Conservation (phyloP, 2,329 filamentous ascomycete species). For the Penicillium sp. region DNA sequence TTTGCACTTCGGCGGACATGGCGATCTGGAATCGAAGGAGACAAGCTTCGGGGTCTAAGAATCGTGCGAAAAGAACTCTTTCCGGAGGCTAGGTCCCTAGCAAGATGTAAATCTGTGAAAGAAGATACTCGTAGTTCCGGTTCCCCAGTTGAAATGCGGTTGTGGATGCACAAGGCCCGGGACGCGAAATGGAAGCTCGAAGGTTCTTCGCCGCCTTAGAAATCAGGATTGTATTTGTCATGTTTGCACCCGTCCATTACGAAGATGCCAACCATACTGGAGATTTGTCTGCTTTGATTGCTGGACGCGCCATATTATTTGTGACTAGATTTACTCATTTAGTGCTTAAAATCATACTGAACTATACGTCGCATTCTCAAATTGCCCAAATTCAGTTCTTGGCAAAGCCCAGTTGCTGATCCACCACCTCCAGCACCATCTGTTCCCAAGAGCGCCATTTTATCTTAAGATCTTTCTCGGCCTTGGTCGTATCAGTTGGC, state of each 20-base stretch:
- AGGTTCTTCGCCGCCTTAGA: conserved; percentile 8
- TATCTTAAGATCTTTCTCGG: conserved; percentile 22
- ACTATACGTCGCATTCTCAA: not conserved
- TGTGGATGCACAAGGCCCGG: not conserved
- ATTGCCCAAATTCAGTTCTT: not conserved
- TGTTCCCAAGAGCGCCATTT: conserved; percentile 20
- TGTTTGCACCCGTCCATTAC: conserved; percentile 3
- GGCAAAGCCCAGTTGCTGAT: conserved; percentile 20
- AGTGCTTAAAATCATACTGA: not conserved
- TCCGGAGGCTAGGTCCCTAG: not conserved
- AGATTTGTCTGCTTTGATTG: too few relatives aligned
- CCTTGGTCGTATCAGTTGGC: conserved; percentile 17
- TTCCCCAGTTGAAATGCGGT: conserved; percentile 46
- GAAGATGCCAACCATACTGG: too few relatives aligned
- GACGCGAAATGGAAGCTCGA: not conserved
- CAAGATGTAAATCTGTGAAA: not conserved
- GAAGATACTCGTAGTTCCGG: conserved; percentile 62
- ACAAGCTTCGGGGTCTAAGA: not conserved
- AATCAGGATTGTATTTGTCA: conserved; percentile 5
- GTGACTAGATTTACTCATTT: not conserved
- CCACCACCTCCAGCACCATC: conserved; percentile 22
- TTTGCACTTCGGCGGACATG: conserved; percentile 38
- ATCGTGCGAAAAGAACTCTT: not conserved
- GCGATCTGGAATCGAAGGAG: not conserved
- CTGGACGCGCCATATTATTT: too few relatives aligned